Evolutionary conservation across 768 basidiomycete genomes (phyloP).

Genomic region (Amanita pallidorosea): DNA sequence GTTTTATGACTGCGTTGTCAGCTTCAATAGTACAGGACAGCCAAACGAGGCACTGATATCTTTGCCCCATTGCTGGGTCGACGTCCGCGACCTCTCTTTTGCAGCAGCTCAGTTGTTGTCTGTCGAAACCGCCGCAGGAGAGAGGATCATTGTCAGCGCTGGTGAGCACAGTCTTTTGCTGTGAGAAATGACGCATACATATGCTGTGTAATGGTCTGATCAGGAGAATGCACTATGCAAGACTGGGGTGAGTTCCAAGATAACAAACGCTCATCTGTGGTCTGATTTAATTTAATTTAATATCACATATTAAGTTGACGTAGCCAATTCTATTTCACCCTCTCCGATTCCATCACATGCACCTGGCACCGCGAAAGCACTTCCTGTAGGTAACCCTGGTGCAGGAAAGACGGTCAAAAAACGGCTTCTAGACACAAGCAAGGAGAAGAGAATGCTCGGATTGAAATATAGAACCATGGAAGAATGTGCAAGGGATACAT

Average conservation of each 20-base stretch:
- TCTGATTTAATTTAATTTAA: background rate
- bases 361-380: constrained; percentile 10
- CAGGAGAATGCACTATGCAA: constrained; percentile 21
- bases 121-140: constrained; percentile 25
- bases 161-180: background rate
- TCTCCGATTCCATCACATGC: constrained; percentile 11
- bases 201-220: background rate
- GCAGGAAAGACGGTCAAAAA: background rate
- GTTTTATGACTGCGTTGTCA: constrained; percentile 18
- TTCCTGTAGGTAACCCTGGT: constrained; percentile 12
- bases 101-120: constrained; percentile 44
- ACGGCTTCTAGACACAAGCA: background rate
- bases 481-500: background rate
- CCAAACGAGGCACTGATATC: constrained; percentile 7
- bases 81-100: constrained; percentile 42
- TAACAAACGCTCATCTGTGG: no score
- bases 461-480: constrained; percentile 6
- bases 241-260: constrained; percentile 21
- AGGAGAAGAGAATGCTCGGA: background rate
- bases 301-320: constrained; percentile 26
- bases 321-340: constrained; percentile 16
- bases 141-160: constrained; percentile 40
- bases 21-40: constrained; percentile 6
- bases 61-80: constrained; percentile 17
- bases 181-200: no score